Evolutionary conservation across 1,284 basidiomycete genomes (phyloP).

Genomic region (Hymenochaete sp.): DNA sequence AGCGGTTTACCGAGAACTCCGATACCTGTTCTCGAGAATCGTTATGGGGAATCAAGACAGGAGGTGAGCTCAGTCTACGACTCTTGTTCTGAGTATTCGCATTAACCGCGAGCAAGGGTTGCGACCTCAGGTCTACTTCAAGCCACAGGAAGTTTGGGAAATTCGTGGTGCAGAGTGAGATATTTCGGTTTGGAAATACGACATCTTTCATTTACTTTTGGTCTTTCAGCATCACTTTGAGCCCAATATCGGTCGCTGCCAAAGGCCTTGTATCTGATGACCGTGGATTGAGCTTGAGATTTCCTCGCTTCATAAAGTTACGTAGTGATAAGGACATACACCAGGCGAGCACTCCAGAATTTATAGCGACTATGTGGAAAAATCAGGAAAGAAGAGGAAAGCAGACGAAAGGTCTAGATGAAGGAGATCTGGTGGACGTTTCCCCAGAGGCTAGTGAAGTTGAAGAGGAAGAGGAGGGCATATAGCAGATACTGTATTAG

Average conservation of each 20-base stretch:
- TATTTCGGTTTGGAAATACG: neutral
- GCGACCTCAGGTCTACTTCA: slow-evolving; percentile 77
- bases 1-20: slow-evolving; percentile 57
- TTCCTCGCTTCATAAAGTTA: slow-evolving; percentile 79
- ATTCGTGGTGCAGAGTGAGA: slow-evolving; percentile 82
- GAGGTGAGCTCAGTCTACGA: no score
- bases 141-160: slow-evolving; percentile 85
- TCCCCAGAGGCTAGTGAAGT: slow-evolving; percentile 24
- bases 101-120: no score
- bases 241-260: slow-evolving; percentile 82
- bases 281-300: slow-evolving; percentile 76
- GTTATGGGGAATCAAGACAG: slow-evolving; percentile 61
- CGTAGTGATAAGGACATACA: slow-evolving; percentile 77
- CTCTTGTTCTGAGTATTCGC: no score
- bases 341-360: slow-evolving; percentile 69
- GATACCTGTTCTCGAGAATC: slow-evolving; percentile 56
- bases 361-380: slow-evolving; percentile 62
- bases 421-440: slow-evolving; percentile 51
- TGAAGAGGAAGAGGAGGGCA: slow-evolving; percentile 27
- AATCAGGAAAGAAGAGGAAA: slow-evolving; percentile 47
- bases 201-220: slow-evolving; percentile 1
- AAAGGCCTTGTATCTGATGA: slow-evolving; percentile 55
- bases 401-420: slow-evolving; percentile 35
- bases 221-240: slow-evolving; percentile 65
- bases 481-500: neutral